phyloP scores from a whole-genome alignment of 257 asterid species.

The Verbena officinalis region DNA sequence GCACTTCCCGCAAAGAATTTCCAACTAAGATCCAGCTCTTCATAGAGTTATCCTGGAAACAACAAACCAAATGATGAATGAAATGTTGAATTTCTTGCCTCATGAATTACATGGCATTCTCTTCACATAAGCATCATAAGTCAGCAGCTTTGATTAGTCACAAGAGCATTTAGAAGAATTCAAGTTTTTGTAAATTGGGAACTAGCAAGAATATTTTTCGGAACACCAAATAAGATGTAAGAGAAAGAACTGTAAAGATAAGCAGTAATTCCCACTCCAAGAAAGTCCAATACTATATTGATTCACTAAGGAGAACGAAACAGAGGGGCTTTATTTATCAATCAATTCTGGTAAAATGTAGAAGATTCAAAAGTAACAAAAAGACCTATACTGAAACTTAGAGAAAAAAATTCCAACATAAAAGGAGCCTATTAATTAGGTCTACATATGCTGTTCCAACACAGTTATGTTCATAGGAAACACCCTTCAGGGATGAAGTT shows the following conservation, averaged over 20 bases:
- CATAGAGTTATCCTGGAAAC: slow-evolving; percentile 67
- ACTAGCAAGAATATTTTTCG: not conserved
- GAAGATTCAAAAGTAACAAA: too few species aligned
- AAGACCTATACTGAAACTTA: slow-evolving; percentile 4
- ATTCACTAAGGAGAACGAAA: too few species aligned
- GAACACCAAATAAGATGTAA: too few species aligned
- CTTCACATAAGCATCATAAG: slow-evolving; percentile 14
- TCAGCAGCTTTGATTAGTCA: slow-evolving; percentile 16
- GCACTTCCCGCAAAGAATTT: slow-evolving; percentile 54
- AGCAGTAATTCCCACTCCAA: too few species aligned
- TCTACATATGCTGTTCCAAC: slow-evolving; percentile 2
- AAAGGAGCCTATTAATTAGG: slow-evolving; percentile 6
- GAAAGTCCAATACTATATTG: too few species aligned
- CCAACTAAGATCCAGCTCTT: slow-evolving; percentile 71
- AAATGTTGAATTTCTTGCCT: slow-evolving; percentile 1
- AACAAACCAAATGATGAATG: slow-evolving; percentile 4
- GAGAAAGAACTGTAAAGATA: too few species aligned
- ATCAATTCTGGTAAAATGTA: too few species aligned
- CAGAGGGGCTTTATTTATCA: too few species aligned
- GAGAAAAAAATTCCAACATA: not conserved
- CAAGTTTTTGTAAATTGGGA: not conserved
- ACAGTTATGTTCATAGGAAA: slow-evolving; percentile 17
- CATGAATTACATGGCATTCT: slow-evolving; percentile 20
- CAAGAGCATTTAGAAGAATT: slow-evolving; percentile 10
- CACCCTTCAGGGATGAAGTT: slow-evolving; percentile 16